Percentiles rank a stretch among this genome's conserved stretches.
Conservation (phyloP, 2,329 filamentous ascomycete genomes). For the Aureobasidium namibiae region DNA sequence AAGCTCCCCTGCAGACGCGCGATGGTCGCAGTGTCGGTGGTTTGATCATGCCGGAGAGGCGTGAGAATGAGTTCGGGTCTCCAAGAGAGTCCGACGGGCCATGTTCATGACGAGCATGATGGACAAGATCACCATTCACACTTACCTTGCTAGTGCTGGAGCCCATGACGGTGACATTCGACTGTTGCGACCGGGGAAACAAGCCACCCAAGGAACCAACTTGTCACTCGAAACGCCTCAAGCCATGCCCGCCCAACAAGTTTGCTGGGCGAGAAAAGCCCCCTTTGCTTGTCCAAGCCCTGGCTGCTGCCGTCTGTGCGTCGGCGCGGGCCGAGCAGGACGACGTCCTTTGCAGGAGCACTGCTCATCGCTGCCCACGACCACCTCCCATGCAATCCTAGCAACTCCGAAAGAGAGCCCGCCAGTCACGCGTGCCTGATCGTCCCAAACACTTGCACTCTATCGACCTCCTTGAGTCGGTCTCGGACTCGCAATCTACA, state of each 20-base stretch:
- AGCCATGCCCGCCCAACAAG: neutral
- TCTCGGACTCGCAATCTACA: neutral
- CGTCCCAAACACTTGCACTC: neutral
- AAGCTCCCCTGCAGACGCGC: neutral
- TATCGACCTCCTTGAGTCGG: neutral
- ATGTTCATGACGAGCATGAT: conserved; percentile 10
- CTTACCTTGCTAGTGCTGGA: conserved; percentile 2
- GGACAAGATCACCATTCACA: neutral
- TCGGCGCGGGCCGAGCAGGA: conserved; percentile 7
- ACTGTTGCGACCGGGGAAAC: neutral
- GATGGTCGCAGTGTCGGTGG: conserved; percentile 8
- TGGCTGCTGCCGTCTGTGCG: neutral
- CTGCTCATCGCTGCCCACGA: neutral
- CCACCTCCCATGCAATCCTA: neutral
- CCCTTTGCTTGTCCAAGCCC: neutral
- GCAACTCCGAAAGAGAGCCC: conserved; percentile 4
- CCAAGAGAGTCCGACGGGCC: conserved; percentile 10
- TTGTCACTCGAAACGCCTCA: conserved; percentile 1
- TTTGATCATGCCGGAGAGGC: conserved; percentile 1
- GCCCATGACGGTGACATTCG: conserved; percentile 6
- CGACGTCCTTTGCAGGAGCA: neutral
- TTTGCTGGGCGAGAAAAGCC: neutral
- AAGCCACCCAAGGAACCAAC: neutral
- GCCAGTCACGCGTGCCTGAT: conserved; percentile 8
- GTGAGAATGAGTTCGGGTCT: conserved; percentile 7